These are phyloP conservation scores for Termitomyces sp. DNA, from an alignment of 768 basidiomycete genomes.

Conservation along the genomic window DNA sequence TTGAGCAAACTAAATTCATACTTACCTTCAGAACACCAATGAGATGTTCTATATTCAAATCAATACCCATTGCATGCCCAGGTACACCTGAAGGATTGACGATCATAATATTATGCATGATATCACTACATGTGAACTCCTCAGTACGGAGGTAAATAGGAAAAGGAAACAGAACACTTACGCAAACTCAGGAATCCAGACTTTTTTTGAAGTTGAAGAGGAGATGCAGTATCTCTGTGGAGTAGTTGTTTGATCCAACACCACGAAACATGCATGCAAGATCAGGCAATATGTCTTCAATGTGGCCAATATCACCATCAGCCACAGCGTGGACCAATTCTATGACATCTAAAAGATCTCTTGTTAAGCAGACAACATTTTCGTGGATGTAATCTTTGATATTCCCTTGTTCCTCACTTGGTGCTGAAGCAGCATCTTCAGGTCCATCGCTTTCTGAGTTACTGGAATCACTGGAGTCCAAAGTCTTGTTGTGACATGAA, in stretches of 20 bases:
- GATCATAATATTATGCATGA: conserved; percentile 35
- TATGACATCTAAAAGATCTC: background rate
- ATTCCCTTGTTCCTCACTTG: too few relatives aligned
- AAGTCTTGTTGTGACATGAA: background rate
- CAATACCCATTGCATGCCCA: conserved; percentile 33
- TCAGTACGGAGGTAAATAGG: too few relatives aligned
- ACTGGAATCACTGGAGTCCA: too few relatives aligned
- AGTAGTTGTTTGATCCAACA: too few relatives aligned
- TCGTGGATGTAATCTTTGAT: background rate
- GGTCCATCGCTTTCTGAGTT: background rate
- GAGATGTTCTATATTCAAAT: conserved; percentile 37
- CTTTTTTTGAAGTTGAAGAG: too few relatives aligned
- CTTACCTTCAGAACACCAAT: conserved; percentile 32
- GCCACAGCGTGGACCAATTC: background rate
- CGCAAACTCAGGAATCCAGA: too few relatives aligned
- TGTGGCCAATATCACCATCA: background rate
- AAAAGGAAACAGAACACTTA: too few relatives aligned
- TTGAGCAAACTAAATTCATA: too few relatives aligned
- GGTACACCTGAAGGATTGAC: conserved; percentile 29
- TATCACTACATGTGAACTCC: conserved; percentile 22
- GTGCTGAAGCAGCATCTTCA: too few relatives aligned
- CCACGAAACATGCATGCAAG: background rate
- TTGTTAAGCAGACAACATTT: background rate
- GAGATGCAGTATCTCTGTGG: too few relatives aligned
- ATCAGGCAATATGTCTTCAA: background rate